Evolutionary conservation across 108 stramenopile species (phyloP).

Genomic region (Discostella pseudostelligera): DNA sequence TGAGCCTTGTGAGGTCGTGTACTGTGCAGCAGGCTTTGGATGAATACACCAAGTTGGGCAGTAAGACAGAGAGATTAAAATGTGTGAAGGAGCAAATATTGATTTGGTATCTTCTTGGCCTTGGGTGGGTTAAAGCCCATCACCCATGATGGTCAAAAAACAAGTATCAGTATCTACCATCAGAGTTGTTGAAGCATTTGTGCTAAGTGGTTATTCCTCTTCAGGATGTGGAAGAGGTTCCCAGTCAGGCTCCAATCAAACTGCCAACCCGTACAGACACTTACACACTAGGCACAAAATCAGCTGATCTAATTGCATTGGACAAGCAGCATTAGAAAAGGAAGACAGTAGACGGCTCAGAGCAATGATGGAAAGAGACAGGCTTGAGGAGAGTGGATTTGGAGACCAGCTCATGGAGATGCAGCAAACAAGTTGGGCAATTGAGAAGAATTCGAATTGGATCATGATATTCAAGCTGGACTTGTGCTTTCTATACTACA

Average conservation of each 20-base stretch:
- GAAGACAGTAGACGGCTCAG: neutral
- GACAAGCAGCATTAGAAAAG: neutral
- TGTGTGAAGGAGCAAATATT: constrained; percentile 6
- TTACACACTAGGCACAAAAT: neutral
- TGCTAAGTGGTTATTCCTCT: neutral
- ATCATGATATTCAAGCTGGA: neutral
- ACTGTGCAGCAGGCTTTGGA: constrained; percentile 1
- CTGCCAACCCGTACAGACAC: neutral
- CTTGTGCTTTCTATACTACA: neutral
- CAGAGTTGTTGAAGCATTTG: constrained; percentile 3
- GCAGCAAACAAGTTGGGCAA: constrained; percentile 10
- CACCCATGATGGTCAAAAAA: constrained; percentile 4
- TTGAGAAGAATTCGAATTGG: neutral
- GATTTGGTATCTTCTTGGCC: constrained; percentile 1
- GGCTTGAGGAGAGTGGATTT: neutral
- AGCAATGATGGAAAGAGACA: neutral
- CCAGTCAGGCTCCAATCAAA: neutral
- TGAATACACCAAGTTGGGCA: neutral
- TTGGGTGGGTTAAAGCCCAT: constrained; percentile 5
- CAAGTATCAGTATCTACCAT: neutral
- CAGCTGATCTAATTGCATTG: neutral
- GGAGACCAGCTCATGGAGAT: constrained; percentile 6
- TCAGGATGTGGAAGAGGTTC: neutral
- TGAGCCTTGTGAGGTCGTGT: no score
- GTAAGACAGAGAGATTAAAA: constrained; percentile 6